A percentile compares a stretch with the other conserved stretches of the same genome.
Conservation (phyloP, 2,329 filamentous ascomycete genomes). For the Apiospora arundinis region DNA sequence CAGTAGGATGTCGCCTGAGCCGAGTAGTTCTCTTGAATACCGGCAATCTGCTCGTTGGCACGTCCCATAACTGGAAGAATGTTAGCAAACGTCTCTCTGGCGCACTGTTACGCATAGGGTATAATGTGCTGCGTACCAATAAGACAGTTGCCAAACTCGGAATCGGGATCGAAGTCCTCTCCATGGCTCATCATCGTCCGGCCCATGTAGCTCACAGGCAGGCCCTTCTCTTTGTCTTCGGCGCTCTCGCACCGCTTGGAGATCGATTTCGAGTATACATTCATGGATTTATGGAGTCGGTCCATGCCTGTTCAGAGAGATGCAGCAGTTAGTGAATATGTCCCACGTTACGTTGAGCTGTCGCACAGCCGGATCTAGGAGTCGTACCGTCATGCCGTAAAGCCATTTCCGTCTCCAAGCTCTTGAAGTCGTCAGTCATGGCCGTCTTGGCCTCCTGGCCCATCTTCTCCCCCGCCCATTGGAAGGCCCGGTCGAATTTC, state of each 20-base stretch:
- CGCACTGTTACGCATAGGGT: neutral
- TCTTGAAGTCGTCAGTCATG: slow-evolving; percentile 89
- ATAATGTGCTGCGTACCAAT: slow-evolving; percentile 58
- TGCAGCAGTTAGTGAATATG: neutral
- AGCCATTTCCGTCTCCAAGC: slow-evolving; percentile 87
- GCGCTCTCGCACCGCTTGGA: slow-evolving; percentile 79
- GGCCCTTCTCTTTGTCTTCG: slow-evolving; percentile 86
- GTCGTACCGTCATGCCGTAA: slow-evolving; percentile 82
- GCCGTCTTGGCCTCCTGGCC: slow-evolving; percentile 86
- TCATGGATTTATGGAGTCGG: slow-evolving; percentile 85
- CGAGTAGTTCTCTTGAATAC: slow-evolving; percentile 84
- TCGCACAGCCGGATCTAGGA: slow-evolving; percentile 20
- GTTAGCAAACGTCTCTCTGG: neutral
- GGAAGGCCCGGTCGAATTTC: slow-evolving; percentile 93
- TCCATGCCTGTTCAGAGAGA: slow-evolving; percentile 76
- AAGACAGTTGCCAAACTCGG: slow-evolving; percentile 88
- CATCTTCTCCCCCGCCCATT: slow-evolving; percentile 98
- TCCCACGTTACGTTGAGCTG: neutral
- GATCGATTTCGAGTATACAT: slow-evolving; percentile 84
- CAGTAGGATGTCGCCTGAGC: slow-evolving; percentile 79
- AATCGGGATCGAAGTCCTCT: slow-evolving; percentile 90
- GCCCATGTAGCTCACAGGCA: slow-evolving; percentile 81
- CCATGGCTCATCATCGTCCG: slow-evolving; percentile 87
- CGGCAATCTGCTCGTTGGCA: slow-evolving; percentile 85
- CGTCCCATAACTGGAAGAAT: slow-evolving; percentile 70